Evolutionary conservation across 2,329 filamentous ascomycete species (phyloP).

Genomic region (Penicillium sclerotigenum): DNA sequence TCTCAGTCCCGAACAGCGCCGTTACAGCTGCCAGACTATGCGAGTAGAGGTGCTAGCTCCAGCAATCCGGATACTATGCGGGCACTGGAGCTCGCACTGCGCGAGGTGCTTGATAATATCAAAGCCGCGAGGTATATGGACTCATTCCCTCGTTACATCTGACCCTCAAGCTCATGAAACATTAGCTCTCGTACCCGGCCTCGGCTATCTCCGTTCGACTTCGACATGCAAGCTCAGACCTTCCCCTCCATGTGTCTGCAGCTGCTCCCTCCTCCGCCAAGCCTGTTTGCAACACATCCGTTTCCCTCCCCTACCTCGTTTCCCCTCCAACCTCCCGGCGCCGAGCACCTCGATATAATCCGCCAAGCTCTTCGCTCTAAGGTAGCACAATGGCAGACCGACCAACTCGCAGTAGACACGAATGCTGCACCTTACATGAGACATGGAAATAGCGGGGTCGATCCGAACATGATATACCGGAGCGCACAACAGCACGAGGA

Average conservation of each 20-base stretch:
- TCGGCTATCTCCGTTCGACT: conserved; percentile 60
- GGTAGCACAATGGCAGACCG: conserved; percentile 63
- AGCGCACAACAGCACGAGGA: conserved; percentile 62
- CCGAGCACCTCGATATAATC: conserved; percentile 71
- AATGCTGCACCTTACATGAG: conserved; percentile 38
- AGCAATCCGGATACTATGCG: conserved; percentile 76
- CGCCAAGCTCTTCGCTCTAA: conserved; percentile 64
- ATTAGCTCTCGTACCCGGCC: conserved; percentile 45
- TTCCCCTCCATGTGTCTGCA: conserved; percentile 82
- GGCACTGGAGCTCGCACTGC: conserved; percentile 78
- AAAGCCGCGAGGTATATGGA: conserved; percentile 72
- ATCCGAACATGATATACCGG: conserved; percentile 41
- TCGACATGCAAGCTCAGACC: conserved; percentile 79
- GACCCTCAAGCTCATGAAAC: conserved; percentile 10
- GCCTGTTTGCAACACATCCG: conserved; percentile 75
- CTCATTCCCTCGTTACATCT: background rate
- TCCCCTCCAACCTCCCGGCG: conserved; percentile 71
- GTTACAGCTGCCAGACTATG: conserved; percentile 46
- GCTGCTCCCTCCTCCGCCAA: conserved; percentile 75
- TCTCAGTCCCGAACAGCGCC: conserved; percentile 33
- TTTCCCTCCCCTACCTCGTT: conserved; percentile 76
- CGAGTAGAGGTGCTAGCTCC: conserved; percentile 62
- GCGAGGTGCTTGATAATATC: conserved; percentile 77
- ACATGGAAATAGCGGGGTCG: conserved; percentile 27
- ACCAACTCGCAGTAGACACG: conserved; percentile 34